Base-by-base conservation (phyloP, 129 eudicot genomes). In the Pseudognaphalium luteoalbum region DNA sequence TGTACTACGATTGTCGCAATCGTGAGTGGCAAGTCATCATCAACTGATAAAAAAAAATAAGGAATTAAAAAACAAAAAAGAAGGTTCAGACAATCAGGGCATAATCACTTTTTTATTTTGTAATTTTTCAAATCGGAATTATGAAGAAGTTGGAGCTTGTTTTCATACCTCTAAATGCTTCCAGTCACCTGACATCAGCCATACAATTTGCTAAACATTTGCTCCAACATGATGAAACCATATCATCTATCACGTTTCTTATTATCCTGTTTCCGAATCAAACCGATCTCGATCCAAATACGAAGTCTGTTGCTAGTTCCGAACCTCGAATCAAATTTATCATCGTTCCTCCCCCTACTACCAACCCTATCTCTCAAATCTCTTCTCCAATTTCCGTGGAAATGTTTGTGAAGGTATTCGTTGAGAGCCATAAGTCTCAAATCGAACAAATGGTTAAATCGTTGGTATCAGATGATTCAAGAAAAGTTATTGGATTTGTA, bases 191-290 rank as follows among this genome's bases (percentile, higher is more conserved):
- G 30, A 66, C 70, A 22, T 70, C 87, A 16, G 4, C 63, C 3
- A 58, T 65, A 19, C 67, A 79, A 63, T 75, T 83, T 12, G 81
- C 87, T 30, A 79, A 74, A 58, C 73, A n/a, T 68, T 64, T 83
- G 28, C 57, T 83, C n/a, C 71, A 51, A 32, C 68, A 72, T 20
- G 75, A 83, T 37, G 66, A 63, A 35, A 47, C 78, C 44, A 41
- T 79, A 42, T 75, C 78, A 42, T 75, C 78, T 37, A 39, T 83
- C 22, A 83, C 84, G 15, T 29, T 83, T 59, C 75, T 83, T 28
- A 25, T 79, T 2, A 79, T 83, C 15, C 66, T 52, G 14, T 62
- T 69, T 17, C 22, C 34, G 4, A 33, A 22, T 30, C 63, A 51
- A 58, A 34, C 59, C 21, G 47, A 41, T 41, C 56, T 42, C 19